Percentiles rank a stretch among this genome's conserved stretches.
phyloP scores from a whole-genome alignment of 2,329 filamentous ascomycete genomes.

The Trichoderma brevicompactum region DNA sequence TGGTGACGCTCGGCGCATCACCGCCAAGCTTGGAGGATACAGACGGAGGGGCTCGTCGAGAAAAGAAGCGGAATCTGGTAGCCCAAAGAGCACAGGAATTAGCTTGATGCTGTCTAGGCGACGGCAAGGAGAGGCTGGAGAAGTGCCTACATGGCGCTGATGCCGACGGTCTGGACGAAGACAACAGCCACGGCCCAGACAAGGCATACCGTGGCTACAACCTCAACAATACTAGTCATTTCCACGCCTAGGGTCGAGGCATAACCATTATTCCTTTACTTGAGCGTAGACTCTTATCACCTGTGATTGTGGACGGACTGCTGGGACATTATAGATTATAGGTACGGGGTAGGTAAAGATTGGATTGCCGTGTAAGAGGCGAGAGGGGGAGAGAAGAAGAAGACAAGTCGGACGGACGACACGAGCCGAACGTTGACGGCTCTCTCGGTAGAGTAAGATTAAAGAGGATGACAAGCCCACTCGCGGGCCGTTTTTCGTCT shows the following conservation, averaged over 20 bases:
- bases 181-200: slow-evolving; percentile 59
- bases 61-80: slow-evolving; percentile 57
- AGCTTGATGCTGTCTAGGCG: not conserved
- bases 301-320: slow-evolving; percentile 1
- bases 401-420: not conserved
- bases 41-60: slow-evolving; percentile 52
- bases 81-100: slow-evolving; percentile 21
- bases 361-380: not conserved
- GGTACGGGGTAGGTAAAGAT: not conserved
- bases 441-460: too few species aligned
- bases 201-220: slow-evolving; percentile 53
- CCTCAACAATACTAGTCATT: slow-evolving; percentile 42
- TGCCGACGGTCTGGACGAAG: slow-evolving; percentile 60
- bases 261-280: slow-evolving; percentile 26
- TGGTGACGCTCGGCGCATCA: slow-evolving; percentile 77
- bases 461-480: too few species aligned
- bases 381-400: not conserved
- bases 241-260: slow-evolving; percentile 22
- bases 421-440: too few species aligned
- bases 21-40: slow-evolving; percentile 55
- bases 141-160: slow-evolving; percentile 57
- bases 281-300: slow-evolving; percentile 10
- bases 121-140: not conserved
- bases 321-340: slow-evolving; percentile 15
- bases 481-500: too few species aligned